These are phyloP conservation scores for Microbotryomycetes sp. DNA, from an alignment of 1,284 basidiomycete species.

Conservation along the genomic window DNA sequence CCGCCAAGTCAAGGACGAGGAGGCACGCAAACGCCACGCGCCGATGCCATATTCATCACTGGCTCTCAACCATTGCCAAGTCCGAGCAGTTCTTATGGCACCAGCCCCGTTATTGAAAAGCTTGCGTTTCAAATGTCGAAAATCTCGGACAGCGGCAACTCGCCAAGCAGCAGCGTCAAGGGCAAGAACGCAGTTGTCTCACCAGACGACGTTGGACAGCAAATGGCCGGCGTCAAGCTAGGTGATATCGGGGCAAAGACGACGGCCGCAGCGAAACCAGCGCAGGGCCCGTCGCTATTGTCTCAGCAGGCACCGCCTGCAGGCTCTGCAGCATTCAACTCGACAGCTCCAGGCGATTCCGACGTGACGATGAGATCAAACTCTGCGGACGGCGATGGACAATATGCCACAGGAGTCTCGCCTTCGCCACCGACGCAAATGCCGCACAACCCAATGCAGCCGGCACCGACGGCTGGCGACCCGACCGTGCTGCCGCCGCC, in stretches of 20 bases:
- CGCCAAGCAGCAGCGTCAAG: slow-evolving; percentile 24
- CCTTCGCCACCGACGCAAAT: slow-evolving; percentile 33
- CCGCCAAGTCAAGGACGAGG: slow-evolving; percentile 89
- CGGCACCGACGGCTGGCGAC: slow-evolving; percentile 49
- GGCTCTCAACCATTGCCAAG: slow-evolving; percentile 84
- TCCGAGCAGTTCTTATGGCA: slow-evolving; percentile 65
- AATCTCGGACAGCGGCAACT: slow-evolving; percentile 39
- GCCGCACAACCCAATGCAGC: slow-evolving; percentile 33
- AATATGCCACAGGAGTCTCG: slow-evolving; percentile 12
- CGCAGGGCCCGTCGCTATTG: slow-evolving; percentile 66
- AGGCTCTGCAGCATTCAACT: slow-evolving; percentile 3
- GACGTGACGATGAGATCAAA: slow-evolving; percentile 31
- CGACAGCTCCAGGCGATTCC: slow-evolving; percentile 13
- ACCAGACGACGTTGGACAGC: slow-evolving; percentile 49
- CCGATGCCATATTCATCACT: slow-evolving; percentile 82
- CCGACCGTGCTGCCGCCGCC: slow-evolving; percentile 45
- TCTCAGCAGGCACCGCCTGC: slow-evolving; percentile 53
- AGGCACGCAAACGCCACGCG: slow-evolving; percentile 93
- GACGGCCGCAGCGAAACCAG: slow-evolving; percentile 42
- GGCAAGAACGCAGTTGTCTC: slow-evolving; percentile 42
- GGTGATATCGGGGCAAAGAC: slow-evolving; percentile 54
- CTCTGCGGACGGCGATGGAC: slow-evolving; percentile 2
- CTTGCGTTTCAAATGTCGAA: slow-evolving; percentile 86
- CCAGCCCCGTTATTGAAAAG: slow-evolving; percentile 76
- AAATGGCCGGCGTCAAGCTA: slow-evolving; percentile 60